These are phyloP conservation scores for Sphenostylis stenocarpa DNA, from an alignment of 306 rosid genomes.

Conservation along the genomic window DNA sequence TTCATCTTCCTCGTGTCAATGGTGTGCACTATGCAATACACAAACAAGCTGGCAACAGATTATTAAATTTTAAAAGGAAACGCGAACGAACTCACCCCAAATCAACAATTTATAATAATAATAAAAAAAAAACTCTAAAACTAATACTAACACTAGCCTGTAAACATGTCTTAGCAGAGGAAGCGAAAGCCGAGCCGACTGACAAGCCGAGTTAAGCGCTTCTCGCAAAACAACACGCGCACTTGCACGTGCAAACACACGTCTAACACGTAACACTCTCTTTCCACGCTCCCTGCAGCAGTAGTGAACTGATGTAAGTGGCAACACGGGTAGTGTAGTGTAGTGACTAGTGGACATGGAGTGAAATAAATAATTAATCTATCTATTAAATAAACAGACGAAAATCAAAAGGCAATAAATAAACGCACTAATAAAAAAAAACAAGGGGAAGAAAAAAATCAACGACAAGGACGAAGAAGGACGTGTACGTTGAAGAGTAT, in stretches of 20 bases:
- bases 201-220: slow-evolving; percentile 63
- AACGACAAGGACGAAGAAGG: slow-evolving; percentile 28
- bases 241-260: slow-evolving; percentile 65
- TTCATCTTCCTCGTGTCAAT: not conserved
- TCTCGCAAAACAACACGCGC: slow-evolving; percentile 46
- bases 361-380: not conserved
- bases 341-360: not conserved
- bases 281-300: not conserved
- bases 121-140: not conserved
- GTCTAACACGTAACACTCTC: slow-evolving; percentile 27
- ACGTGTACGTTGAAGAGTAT: not conserved
- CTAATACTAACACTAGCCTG: not conserved
- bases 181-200: slow-evolving; percentile 68
- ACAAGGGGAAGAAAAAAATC: not conserved
- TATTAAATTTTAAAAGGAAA: not conserved
- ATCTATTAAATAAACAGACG: not conserved
- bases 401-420: not conserved
- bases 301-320: not conserved
- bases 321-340: not conserved
- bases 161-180: not conserved
- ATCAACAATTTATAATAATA: not conserved
- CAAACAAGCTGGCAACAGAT: not conserved
- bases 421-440: not conserved
- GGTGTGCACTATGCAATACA: not conserved
- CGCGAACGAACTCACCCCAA: not conserved